Conservation (phyloP, 257 asterid genomes). For the Knoxia roxburghii region DNA sequence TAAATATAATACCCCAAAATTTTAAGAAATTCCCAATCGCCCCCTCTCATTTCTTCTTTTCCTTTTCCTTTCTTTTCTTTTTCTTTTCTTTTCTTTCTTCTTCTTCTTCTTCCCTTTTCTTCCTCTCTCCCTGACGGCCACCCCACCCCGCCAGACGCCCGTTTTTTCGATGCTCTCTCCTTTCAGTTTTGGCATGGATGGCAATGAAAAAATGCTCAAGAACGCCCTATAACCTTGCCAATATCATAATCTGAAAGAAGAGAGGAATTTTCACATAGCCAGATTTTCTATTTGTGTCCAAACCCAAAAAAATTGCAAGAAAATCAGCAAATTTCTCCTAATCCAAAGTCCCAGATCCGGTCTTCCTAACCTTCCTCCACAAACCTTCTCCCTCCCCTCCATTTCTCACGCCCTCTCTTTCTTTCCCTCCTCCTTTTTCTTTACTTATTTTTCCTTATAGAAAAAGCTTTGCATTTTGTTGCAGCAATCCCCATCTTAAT, state of each 20-base stretch:
- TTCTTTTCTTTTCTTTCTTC: no score
- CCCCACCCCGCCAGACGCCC: no score
- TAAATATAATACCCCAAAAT: no score
- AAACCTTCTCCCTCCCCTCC: conserved; percentile 12
- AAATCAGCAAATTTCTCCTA: not conserved
- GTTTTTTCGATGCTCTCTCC: no score
- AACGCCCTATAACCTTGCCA: not conserved
- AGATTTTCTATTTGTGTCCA: no score
- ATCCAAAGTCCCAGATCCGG: conserved; percentile 27
- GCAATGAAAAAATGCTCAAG: not conserved
- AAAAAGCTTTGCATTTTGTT: not conserved
- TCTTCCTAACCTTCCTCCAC: conserved; percentile 12
- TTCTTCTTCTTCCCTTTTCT: no score
- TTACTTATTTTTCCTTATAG: conserved; percentile 3
- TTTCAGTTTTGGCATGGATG: no score
- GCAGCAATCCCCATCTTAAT: not conserved
- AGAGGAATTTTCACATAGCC: conserved; percentile 15
- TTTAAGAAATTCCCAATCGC: no score
- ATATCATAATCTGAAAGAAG: not conserved
- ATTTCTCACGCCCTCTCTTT: conserved; percentile 27
- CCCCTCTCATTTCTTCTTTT: no score
- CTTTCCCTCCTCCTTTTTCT: conserved; percentile 17
- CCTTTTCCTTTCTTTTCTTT: no score
- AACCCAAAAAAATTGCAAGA: no score
- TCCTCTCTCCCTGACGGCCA: no score